Evolutionary conservation across 1,139 yeast genomes (phyloP), one percentile per base, ranked within the genome.

Genomic region (Pichia sp.): DNA sequence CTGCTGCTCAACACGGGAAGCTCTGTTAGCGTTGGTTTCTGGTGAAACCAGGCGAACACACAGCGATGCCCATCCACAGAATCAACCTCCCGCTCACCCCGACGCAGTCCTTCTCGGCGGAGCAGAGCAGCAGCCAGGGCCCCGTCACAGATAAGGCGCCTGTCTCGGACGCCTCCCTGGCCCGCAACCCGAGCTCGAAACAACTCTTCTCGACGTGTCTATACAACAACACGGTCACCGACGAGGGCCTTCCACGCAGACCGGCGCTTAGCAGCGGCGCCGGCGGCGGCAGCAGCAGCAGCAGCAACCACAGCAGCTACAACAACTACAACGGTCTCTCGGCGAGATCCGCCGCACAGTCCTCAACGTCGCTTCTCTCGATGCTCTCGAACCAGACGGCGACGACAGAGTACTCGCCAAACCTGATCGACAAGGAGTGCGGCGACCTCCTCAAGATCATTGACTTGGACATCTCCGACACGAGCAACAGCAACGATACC

Each of bases 391-490:
- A 61, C 27, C 54, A 58, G 38, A 57, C 67, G 2, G 60, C 63
- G 4, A 67, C 71, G 4, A 69, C 71, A 6, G 69, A 67, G 49
- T 66, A 64, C 49, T 64, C 67, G 16, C 70, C 70, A 8, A 55
- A 56, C 16, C 38, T 66, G 42, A 63, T 67, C 5, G 63, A 64
- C 27, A 60, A 59, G 7, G 71, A 68, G 52, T 64, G 67, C 14
- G 71, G 69, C 14, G 59, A 60, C 38, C 47, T 67, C 29, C 49
- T 66, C 4, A 64, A 63, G 29, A 57, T 66, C 9, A 61, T 60
- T 29, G 64, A 61, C 30, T 47, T 61, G 9, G 67, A 63, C 40
- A 52, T 36, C 50, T 27, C 9, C 34, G 5, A 36, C 42, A 16
- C 24, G 24, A 20, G 24, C 24, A 20, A 20, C 24, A 20, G 24